Conservation (phyloP, 331 rosid genomes). For the Stylosanthes scabra region DNA sequence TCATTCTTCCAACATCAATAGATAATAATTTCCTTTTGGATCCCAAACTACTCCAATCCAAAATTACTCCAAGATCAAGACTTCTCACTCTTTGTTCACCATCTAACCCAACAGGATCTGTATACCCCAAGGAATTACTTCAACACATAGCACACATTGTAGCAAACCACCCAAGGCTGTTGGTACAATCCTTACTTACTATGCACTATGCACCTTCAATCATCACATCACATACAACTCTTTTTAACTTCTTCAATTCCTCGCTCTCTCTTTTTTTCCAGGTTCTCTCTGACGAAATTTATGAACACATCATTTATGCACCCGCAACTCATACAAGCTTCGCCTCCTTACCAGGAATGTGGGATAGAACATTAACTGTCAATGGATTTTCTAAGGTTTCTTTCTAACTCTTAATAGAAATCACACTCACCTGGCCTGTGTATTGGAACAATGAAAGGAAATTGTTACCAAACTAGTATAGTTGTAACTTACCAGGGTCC, state of each 20-base stretch:
- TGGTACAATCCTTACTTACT: constrained; percentile 52
- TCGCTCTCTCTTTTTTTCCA: constrained; percentile 47
- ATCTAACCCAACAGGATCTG: constrained; percentile 94
- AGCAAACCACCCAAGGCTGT: constrained; percentile 88
- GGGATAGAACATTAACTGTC: constrained; percentile 87
- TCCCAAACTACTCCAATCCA: constrained; percentile 74
- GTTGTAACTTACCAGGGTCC: too few relatives aligned
- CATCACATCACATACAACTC: neutral
- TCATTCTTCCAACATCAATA: constrained; percentile 75
- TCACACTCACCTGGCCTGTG: too few relatives aligned
- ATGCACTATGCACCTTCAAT: neutral
- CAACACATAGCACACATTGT: constrained; percentile 83
- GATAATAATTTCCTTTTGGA: constrained; percentile 78
- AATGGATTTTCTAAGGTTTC: constrained; percentile 93
- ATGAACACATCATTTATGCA: constrained; percentile 85
- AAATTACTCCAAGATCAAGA: constrained; percentile 76
- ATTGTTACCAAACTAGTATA: too few relatives aligned
- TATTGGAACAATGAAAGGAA: too few relatives aligned
- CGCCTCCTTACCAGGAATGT: constrained; percentile 93
- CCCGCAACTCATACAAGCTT: constrained; percentile 93
- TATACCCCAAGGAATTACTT: constrained; percentile 75
- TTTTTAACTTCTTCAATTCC: neutral
- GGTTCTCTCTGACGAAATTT: constrained; percentile 90
- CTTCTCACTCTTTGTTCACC: constrained; percentile 89
- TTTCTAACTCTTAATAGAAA: too few relatives aligned